phyloP scores from a whole-genome alignment of 208 protist genomes.

The Crithidia acanthocephali region DNA sequence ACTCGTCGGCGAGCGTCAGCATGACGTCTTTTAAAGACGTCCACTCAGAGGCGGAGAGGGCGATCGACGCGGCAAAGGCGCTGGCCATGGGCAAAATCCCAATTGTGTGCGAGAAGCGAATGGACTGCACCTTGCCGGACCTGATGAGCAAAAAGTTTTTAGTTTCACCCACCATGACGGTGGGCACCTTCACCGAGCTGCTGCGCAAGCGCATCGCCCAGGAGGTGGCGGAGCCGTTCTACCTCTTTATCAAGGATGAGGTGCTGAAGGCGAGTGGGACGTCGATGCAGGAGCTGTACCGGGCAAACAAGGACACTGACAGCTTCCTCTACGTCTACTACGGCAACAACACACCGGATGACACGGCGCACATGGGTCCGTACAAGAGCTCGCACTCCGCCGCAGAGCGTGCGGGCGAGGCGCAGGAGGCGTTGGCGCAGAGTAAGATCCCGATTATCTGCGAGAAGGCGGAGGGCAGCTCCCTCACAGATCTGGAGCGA shows the following conservation, averaged over 20 bases:
- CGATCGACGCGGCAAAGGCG: constrained; percentile 44
- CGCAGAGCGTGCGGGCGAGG: constrained; percentile 52
- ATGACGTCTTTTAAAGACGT: constrained; percentile 36
- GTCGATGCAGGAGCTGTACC: constrained; percentile 57
- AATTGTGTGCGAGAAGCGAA: constrained; percentile 91
- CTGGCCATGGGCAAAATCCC: constrained; percentile 32
- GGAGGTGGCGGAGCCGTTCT: constrained; percentile 24
- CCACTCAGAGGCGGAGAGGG: constrained; percentile 54
- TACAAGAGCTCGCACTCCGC: constrained; percentile 44
- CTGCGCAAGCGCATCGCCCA: constrained; percentile 28
- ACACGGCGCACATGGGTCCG: constrained; percentile 7
- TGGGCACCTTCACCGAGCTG: constrained; percentile 27
- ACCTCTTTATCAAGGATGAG: constrained; percentile 28
- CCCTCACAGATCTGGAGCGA: constrained; percentile 93
- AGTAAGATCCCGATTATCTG: constrained; percentile 80
- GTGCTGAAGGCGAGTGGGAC: constrained; percentile 39
- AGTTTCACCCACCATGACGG: constrained; percentile 26
- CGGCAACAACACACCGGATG: constrained; percentile 61
- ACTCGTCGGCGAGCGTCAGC: constrained; percentile 12
- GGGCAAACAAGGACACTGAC: constrained; percentile 87
- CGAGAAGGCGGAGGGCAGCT: constrained; percentile 88
- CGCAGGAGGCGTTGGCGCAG: constrained; percentile 40
- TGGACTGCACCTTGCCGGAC: constrained; percentile 76
- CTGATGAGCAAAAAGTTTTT: constrained; percentile 87
- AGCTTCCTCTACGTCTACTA: constrained; percentile 86